These are phyloP conservation scores for Mortierella sp. DNA, from an alignment of 371 early-diverging fungal species.

Conservation along the genomic window DNA sequence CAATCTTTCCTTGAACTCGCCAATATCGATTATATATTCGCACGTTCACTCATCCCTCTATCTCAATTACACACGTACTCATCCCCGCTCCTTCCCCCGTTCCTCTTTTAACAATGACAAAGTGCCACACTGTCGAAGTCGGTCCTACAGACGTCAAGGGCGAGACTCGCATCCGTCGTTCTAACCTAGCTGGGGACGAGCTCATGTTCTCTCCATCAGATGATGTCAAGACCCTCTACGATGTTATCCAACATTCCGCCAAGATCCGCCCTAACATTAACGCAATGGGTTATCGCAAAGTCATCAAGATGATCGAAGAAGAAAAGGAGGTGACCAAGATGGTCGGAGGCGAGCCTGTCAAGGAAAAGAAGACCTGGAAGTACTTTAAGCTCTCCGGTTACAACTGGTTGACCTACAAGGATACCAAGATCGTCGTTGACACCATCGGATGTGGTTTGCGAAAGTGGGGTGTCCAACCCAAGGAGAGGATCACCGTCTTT, in stretches of 20 bases:
- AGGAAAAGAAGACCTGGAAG: slow-evolving; percentile 82
- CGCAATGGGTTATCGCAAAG: slow-evolving; percentile 73
- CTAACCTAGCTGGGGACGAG: slow-evolving; percentile 57
- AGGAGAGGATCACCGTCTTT: slow-evolving; percentile 75
- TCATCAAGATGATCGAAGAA: slow-evolving; percentile 74
- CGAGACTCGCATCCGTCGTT: slow-evolving; percentile 64
- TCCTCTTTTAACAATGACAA: slow-evolving; percentile 9
- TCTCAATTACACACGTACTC: background rate
- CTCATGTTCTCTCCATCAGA: slow-evolving; percentile 61
- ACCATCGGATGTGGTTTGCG: slow-evolving; percentile 73
- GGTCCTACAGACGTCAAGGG: slow-evolving; percentile 58
- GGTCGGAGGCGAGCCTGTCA: slow-evolving; percentile 65
- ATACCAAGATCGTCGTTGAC: slow-evolving; percentile 60
- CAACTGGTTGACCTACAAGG: slow-evolving; percentile 70
- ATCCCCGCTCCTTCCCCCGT: background rate
- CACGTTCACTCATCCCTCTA: slow-evolving; percentile 8
- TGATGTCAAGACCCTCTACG: slow-evolving; percentile 73
- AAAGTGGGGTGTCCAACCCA: slow-evolving; percentile 68
- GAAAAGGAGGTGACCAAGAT: slow-evolving; percentile 77
- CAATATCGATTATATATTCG: slow-evolving; percentile 12
- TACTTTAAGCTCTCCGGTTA: slow-evolving; percentile 77
- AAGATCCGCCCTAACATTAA: slow-evolving; percentile 57
- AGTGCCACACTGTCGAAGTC: slow-evolving; percentile 53
- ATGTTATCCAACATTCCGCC: slow-evolving; percentile 66
- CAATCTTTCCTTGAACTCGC: background rate